These are phyloP conservation scores for Geotrichum cucujoidarum DNA, from an alignment of 1,139 yeast species.

Conservation along the genomic window DNA sequence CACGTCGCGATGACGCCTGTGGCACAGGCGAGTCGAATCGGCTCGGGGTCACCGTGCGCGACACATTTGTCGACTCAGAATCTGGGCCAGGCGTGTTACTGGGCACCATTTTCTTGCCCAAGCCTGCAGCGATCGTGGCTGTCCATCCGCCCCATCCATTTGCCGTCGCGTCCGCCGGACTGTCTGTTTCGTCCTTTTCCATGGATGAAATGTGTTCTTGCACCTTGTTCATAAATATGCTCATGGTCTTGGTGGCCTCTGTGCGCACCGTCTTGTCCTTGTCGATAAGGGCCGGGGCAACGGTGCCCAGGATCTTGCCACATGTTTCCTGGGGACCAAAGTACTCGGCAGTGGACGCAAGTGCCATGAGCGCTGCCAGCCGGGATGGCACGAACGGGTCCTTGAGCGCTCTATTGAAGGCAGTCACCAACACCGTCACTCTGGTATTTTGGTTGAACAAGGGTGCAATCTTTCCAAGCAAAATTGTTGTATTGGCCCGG, in stretches of 20 bases:
- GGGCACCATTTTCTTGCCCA: not conserved
- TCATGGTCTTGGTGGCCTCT: conserved; percentile 67
- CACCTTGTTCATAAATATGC: conserved; percentile 58
- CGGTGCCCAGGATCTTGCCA: conserved; percentile 74
- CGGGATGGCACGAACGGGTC: conserved; percentile 78
- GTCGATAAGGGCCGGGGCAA: conserved; percentile 81
- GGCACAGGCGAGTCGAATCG: conserved; percentile 3
- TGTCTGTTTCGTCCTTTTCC: conserved; percentile 12
- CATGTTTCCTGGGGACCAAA: conserved; percentile 77
- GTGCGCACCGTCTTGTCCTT: conserved; percentile 60
- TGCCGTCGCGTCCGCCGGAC: not conserved
- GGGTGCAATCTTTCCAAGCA: conserved; percentile 66
- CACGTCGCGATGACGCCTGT: not conserved
- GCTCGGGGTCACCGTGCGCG: conserved; percentile 13
- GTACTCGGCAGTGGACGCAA: conserved; percentile 57
- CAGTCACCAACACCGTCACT: conserved; percentile 69
- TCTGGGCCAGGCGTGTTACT: not conserved
- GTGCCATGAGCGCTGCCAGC: conserved; percentile 71
- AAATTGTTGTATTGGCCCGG: conserved; percentile 76
- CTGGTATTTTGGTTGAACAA: conserved; percentile 47
- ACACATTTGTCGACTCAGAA: conserved; percentile 5
- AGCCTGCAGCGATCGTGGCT: conserved; percentile 10
- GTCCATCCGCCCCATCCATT: conserved; percentile 12
- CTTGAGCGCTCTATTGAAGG: conserved; percentile 74
- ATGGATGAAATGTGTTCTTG: conserved; percentile 50